Conservation (phyloP, 2,329 filamentous ascomycete species). For the Ophiocordyceps polyrhachis-furcata region DNA sequence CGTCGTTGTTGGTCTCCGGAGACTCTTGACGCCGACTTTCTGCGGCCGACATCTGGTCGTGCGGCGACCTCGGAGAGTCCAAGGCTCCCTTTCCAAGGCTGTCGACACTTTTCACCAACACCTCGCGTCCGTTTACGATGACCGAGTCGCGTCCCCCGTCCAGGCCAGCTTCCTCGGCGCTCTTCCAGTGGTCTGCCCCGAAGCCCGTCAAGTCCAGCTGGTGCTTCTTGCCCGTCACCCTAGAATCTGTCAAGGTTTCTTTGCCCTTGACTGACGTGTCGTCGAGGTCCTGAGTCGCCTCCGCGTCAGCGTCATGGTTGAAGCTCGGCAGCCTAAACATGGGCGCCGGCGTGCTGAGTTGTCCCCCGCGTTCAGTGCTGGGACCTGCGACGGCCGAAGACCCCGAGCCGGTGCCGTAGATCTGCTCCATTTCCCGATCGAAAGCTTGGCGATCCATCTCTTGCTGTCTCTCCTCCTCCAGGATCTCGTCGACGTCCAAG, state of each 20-base stretch:
- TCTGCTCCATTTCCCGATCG: conserved; percentile 40
- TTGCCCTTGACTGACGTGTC: background rate
- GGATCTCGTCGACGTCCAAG: conserved; percentile 81
- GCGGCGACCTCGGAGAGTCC: conserved; percentile 19
- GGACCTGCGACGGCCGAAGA: background rate
- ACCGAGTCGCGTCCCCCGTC: conserved; percentile 53
- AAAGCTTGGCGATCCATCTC: conserved; percentile 42
- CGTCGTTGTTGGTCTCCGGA: conserved; percentile 21
- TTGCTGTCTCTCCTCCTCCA: conserved; percentile 55
- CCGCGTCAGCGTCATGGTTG: conserved; percentile 42
- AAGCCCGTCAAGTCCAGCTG: conserved; percentile 61
- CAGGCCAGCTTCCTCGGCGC: conserved; percentile 38
- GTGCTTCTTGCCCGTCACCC: conserved; percentile 33
- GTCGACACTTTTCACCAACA: conserved; percentile 45
- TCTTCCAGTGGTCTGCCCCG: conserved; percentile 58
- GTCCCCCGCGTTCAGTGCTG: background rate
- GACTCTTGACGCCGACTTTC: conserved; percentile 14
- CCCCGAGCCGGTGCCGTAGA: conserved; percentile 30
- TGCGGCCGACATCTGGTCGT: conserved; percentile 7
- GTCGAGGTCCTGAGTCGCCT: conserved; percentile 16
- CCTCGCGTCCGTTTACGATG: conserved; percentile 49
- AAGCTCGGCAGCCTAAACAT: conserved; percentile 32
- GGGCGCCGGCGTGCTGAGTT: conserved; percentile 16
- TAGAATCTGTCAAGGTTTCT: background rate
- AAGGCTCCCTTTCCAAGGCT: conserved; percentile 45